Percentiles rank a stretch among this genome's conserved stretches.
Conservation (phyloP, 2,329 filamentous ascomycete genomes). For the Chaetomium globosum region DNA sequence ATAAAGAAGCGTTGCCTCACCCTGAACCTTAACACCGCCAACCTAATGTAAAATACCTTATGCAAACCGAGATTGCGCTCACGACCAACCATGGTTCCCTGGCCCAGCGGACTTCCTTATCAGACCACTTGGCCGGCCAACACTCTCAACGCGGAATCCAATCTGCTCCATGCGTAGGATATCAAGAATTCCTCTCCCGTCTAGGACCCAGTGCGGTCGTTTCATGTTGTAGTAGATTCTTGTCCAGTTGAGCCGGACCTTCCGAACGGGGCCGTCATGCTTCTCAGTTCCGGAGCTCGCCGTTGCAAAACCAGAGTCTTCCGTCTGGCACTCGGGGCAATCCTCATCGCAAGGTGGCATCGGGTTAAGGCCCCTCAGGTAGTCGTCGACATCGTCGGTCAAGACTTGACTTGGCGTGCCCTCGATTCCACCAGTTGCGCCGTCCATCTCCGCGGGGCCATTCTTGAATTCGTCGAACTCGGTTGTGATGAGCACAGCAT, state of each 20-base stretch:
- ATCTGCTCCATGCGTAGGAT: constrained; percentile 14
- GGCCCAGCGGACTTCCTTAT: not conserved
- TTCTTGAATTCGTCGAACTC: constrained; percentile 21
- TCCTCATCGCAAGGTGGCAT: constrained; percentile 3
- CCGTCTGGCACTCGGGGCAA: constrained; percentile 9
- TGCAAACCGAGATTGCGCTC: not conserved
- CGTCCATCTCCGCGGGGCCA: not conserved
- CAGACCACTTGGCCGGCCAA: constrained; percentile 6
- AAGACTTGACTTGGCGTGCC: not conserved
- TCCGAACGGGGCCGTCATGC: not conserved
- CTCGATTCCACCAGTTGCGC: not conserved
- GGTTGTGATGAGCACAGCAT: constrained; percentile 22
- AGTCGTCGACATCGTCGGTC: not conserved
- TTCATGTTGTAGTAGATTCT: constrained; percentile 18
- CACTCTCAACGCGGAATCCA: constrained; percentile 17
- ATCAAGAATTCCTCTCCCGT: constrained; percentile 14
- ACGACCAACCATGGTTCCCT: not conserved
- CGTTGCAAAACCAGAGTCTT: not conserved
- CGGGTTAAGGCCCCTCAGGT: not conserved
- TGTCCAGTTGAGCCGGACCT: constrained; percentile 4
- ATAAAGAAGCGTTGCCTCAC: not conserved
- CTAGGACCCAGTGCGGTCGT: constrained; percentile 5
- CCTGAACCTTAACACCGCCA: not conserved
- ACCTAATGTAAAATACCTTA: not conserved
- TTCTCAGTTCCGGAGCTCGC: not conserved